phyloP scores from a whole-genome alignment of 495 filamentous ascomycete genomes.

The Staphylotrichum longicolle region DNA sequence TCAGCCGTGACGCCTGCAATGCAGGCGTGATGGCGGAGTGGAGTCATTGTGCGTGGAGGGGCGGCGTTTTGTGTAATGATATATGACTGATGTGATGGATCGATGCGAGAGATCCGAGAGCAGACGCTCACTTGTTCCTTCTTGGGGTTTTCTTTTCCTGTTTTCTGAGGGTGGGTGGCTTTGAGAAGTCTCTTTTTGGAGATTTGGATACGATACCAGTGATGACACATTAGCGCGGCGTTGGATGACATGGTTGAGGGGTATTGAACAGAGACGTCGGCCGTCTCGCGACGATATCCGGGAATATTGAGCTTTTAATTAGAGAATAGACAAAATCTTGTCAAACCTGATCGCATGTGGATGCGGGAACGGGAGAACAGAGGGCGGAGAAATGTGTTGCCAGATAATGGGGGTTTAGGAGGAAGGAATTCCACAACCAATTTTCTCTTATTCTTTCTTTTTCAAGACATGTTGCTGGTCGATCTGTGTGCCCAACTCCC shows the following conservation, averaged over 20 bases:
- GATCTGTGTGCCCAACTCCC: too few species aligned
- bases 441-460: too few species aligned
- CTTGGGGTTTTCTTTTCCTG: conserved; percentile 7
- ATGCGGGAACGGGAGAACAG: background rate
- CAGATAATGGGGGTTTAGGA: too few species aligned
- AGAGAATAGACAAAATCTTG: background rate
- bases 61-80: background rate
- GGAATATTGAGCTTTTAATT: background rate
- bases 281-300: background rate
- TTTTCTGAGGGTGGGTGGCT: background rate
- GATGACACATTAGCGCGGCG: conserved; percentile 32
- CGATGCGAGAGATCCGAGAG: too few species aligned
- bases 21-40: too few species aligned
- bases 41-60: too few species aligned
- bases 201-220: conserved; percentile 25
- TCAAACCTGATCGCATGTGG: background rate
- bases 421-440: too few species aligned
- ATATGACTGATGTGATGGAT: conserved; percentile 2
- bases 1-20: background rate
- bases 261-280: too few species aligned
- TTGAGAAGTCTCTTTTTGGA: background rate
- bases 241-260: conserved; percentile 7
- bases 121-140: background rate
- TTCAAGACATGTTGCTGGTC: too few species aligned
- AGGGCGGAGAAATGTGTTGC: too few species aligned